Evolutionary conservation across 441 rosid genomes (phyloP).

Genomic region (Adansonia gregorii): DNA sequence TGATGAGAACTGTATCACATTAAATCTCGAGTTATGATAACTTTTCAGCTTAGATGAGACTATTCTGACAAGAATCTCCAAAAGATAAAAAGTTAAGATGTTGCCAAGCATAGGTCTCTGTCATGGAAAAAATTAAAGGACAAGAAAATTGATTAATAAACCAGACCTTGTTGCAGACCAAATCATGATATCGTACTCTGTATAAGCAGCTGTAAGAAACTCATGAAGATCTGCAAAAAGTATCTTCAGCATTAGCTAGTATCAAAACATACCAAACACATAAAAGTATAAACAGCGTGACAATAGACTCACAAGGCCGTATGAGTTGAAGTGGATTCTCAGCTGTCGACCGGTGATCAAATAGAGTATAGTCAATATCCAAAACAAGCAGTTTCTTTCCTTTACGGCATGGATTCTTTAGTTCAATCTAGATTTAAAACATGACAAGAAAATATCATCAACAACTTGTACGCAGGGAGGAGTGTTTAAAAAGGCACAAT

Average conservation of each 20-base stretch:
- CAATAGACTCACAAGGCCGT: slow-evolving; percentile 73
- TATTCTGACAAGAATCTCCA: neutral
- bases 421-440: slow-evolving; percentile 58
- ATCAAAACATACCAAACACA: neutral
- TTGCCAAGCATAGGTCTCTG: neutral
- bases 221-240: slow-evolving; percentile 84
- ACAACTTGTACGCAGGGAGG: neutral
- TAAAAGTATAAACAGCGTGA: neutral
- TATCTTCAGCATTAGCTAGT: slow-evolving; percentile 19
- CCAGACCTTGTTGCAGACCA: slow-evolving; percentile 95
- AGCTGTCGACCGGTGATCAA: slow-evolving; percentile 92
- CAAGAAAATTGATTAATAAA: neutral
- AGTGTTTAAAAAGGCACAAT: neutral
- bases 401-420: slow-evolving; percentile 72
- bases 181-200: slow-evolving; percentile 90
- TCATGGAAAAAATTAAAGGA: neutral
- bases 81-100: neutral
- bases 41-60: neutral
- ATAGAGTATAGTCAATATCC: slow-evolving; percentile 92
- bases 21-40: neutral
- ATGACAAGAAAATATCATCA: slow-evolving; percentile 18
- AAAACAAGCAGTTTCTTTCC: slow-evolving; percentile 92
- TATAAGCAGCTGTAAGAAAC: slow-evolving; percentile 90
- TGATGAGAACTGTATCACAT: neutral
- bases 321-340: slow-evolving; percentile 87